Conservation (phyloP, 176 grass and related monocot species). For the Rhynchospora pubera region DNA sequence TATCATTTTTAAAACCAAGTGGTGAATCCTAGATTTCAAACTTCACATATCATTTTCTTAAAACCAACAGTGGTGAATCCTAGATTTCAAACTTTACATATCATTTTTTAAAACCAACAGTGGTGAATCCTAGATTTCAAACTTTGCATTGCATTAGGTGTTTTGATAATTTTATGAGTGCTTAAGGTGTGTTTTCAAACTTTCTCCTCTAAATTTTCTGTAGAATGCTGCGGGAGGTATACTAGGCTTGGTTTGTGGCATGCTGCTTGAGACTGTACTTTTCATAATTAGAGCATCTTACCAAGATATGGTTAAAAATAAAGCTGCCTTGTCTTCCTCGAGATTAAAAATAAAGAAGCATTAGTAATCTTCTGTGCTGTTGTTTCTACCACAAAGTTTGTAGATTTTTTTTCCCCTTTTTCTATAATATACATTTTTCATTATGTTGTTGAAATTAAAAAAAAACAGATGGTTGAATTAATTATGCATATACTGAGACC, state of each 20-base stretch:
- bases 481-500: neutral
- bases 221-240: conserved; percentile 94
- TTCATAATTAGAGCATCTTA: conserved; percentile 75
- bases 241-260: conserved; percentile 67
- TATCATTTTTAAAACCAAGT: no score
- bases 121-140: neutral
- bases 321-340: conserved; percentile 18
- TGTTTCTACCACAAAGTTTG: neutral
- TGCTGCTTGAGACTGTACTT: conserved; percentile 79
- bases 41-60: no score
- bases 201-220: conserved; percentile 1
- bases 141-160: neutral
- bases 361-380: conserved; percentile 25
- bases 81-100: neutral
- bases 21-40: no score
- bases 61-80: neutral
- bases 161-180: neutral
- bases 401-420: conserved; percentile 17
- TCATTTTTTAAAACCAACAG: neutral
- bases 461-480: neutral
- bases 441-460: no score
- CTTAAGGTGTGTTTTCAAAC: neutral
- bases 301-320: conserved; percentile 33
- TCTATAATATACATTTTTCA: neutral
- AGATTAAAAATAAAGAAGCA: conserved; percentile 43